Evolutionary conservation across 768 basidiomycete species (phyloP).

Genomic region (Mycena rebaudengoi): DNA sequence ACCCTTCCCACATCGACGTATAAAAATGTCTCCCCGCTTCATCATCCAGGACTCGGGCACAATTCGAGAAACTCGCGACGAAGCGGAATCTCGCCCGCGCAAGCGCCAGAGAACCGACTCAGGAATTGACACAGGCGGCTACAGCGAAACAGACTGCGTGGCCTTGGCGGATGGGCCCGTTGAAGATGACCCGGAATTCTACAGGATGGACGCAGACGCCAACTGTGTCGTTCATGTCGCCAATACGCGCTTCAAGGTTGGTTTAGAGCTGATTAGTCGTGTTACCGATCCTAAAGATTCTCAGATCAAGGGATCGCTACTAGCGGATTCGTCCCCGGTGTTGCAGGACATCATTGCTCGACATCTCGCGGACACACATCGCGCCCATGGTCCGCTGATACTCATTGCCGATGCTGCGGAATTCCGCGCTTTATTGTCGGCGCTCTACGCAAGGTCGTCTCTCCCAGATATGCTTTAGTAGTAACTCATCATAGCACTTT

Average conservation of each 20-base stretch:
- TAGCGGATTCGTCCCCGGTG: constrained; percentile 15
- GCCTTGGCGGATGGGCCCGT: constrained; percentile 17
- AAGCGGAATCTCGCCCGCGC: constrained; percentile 22
- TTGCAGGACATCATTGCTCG: constrained; percentile 3
- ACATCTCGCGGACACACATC: background rate
- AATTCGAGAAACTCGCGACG: constrained; percentile 40
- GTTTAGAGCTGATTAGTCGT: background rate
- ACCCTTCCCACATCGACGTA: too few species aligned
- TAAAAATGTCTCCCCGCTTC: constrained; percentile 33
- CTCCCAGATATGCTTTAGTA: background rate
- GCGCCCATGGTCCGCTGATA: background rate
- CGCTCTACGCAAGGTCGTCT: background rate
- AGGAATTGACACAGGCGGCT: constrained; percentile 31
- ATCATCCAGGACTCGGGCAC: constrained; percentile 44
- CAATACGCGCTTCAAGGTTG: constrained; percentile 59
- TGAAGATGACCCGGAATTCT: constrained; percentile 49
- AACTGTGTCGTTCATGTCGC: constrained; percentile 53
- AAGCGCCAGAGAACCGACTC: constrained; percentile 40
- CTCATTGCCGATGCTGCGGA: background rate
- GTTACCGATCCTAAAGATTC: background rate
- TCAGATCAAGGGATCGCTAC: constrained; percentile 19
- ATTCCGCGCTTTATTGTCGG: background rate
- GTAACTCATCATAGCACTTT: too few species aligned
- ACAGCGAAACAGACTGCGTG: constrained; percentile 5
- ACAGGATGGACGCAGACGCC: constrained; percentile 44